Conservation (phyloP, 2,329 filamentous ascomycete genomes). For the Exophiala phaeomuriformis region DNA sequence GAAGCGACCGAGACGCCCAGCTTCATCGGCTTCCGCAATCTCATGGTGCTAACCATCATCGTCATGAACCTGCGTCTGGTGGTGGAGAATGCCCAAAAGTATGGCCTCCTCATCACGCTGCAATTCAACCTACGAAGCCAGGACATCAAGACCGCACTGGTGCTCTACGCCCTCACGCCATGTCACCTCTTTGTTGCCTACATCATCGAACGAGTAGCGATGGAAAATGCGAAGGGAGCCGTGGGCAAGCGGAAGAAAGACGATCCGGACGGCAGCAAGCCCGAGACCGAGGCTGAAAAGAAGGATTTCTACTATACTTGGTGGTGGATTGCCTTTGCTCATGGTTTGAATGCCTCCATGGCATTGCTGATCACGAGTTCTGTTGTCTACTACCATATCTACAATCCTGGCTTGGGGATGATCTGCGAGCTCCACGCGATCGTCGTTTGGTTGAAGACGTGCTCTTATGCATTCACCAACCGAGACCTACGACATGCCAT, state of each 20-base stretch:
- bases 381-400: constrained; percentile 82
- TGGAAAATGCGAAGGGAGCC: constrained; percentile 65
- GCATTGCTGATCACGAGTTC: constrained; percentile 74
- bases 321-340: constrained; percentile 70
- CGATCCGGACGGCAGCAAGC: constrained; percentile 48
- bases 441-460: constrained; percentile 92
- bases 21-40: constrained; percentile 88
- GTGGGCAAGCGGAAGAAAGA: constrained; percentile 48
- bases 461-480: constrained; percentile 94
- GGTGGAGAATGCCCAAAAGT: constrained; percentile 76
- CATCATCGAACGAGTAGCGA: constrained; percentile 76
- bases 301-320: constrained; percentile 65
- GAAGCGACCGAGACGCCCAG: constrained; percentile 69
- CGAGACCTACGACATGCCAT: constrained; percentile 87
- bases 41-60: constrained; percentile 89
- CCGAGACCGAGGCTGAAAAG: constrained; percentile 53
- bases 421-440: constrained; percentile 85
- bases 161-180: constrained; percentile 80
- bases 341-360: constrained; percentile 74
- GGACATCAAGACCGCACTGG: constrained; percentile 66
- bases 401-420: constrained; percentile 90
- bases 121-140: constrained; percentile 74
- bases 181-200: constrained; percentile 87
- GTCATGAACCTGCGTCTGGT: constrained; percentile 89
- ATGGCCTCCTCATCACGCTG: constrained; percentile 89